Conservation (phyloP, 345 rosid species). For the Sonneratia alba region DNA sequence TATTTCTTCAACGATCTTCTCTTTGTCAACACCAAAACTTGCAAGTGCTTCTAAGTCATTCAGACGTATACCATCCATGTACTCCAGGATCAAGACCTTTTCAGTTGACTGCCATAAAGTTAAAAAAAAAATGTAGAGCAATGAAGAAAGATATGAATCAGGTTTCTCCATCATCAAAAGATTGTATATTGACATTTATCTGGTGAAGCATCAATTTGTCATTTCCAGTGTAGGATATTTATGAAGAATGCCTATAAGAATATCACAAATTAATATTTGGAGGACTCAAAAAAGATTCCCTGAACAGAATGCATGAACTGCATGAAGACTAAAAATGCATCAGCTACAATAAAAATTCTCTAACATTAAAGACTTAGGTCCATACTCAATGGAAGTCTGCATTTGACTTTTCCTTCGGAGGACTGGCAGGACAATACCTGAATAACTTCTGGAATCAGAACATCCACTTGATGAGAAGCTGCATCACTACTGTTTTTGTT, state of each 20-base stretch:
- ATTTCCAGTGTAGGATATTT: background rate
- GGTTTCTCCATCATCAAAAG: background rate
- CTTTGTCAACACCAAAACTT: conserved; percentile 66
- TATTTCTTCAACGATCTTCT: conserved; percentile 83
- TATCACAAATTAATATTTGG: too few species aligned
- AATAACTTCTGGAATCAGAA: conserved; percentile 85
- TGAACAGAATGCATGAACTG: background rate
- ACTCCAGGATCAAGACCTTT: conserved; percentile 79
- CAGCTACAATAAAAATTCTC: background rate
- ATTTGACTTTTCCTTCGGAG: conserved; percentile 3
- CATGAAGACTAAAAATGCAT: background rate
- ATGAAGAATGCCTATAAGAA: background rate
- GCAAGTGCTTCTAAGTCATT: conserved; percentile 67
- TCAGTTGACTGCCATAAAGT: conserved; percentile 59
- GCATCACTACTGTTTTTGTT: conserved; percentile 25
- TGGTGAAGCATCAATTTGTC: background rate
- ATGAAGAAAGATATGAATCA: background rate
- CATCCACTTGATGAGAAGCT: conserved; percentile 47
- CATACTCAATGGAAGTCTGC: background rate
- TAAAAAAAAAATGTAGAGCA: conserved; percentile 6
- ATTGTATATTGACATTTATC: background rate
- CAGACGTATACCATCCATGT: conserved; percentile 94
- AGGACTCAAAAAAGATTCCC: too few species aligned
- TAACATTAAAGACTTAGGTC: background rate
- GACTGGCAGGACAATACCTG: conserved; percentile 45